A percentile compares a stretch with the other conserved stretches of the same genome.
Conservation (phyloP, 495 filamentous ascomycete genomes). For the Rhypophila decipiens region DNA sequence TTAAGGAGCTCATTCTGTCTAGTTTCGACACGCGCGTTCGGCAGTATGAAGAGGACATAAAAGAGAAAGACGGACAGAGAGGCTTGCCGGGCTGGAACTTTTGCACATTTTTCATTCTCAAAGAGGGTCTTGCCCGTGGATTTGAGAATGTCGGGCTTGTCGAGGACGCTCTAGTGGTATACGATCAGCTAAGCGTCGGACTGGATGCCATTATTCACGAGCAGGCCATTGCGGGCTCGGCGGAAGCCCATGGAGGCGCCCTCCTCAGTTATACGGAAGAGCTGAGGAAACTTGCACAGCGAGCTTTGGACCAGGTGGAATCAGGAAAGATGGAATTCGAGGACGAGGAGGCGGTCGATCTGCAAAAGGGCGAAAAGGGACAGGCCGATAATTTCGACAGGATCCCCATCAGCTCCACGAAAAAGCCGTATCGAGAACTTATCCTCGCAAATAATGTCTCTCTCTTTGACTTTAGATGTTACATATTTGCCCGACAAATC, state of each 20-base stretch:
- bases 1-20: conserved; percentile 78
- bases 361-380: conserved; percentile 31
- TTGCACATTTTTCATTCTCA: conserved; percentile 96
- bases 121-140: conserved; percentile 86
- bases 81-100: conserved; percentile 96
- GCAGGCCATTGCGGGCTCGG: conserved; percentile 48
- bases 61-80: conserved; percentile 85
- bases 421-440: conserved; percentile 82
- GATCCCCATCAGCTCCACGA: conserved; percentile 63
- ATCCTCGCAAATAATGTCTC: conserved; percentile 95
- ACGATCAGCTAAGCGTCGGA: conserved; percentile 85
- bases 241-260: conserved; percentile 55
- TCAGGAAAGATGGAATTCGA: conserved; percentile 30
- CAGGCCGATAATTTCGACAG: conserved; percentile 33
- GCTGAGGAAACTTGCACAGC: conserved; percentile 54
- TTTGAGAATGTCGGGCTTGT: conserved; percentile 96
- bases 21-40: conserved; percentile 87
- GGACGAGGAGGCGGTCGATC: conserved; percentile 41
- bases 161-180: conserved; percentile 86
- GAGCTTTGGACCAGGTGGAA: conserved; percentile 31
- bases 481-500: conserved; percentile 87
- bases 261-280: conserved; percentile 66
- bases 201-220: conserved; percentile 76
- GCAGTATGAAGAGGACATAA: conserved; percentile 96
- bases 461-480: conserved; percentile 92